phyloP scores from a whole-genome alignment of 164 flowering plant genomes.

The Protea cynaroides region DNA sequence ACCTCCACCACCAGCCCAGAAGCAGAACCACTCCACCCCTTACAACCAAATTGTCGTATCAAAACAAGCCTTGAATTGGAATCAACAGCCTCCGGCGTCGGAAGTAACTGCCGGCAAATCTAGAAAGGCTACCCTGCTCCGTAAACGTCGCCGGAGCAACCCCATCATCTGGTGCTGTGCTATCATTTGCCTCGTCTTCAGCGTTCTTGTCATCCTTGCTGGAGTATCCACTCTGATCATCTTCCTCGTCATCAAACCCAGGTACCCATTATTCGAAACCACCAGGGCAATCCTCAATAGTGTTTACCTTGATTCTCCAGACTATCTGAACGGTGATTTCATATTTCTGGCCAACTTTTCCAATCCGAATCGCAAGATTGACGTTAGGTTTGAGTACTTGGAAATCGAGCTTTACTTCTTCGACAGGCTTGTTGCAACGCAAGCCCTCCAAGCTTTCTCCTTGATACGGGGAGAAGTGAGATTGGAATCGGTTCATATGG shows the following conservation, averaged over 20 bases:
- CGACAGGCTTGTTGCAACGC: constrained; percentile 50
- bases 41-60: constrained; percentile 29
- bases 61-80: constrained; percentile 13
- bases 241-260: constrained; percentile 53
- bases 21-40: constrained; percentile 23
- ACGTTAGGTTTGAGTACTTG: constrained; percentile 45
- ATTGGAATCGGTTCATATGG: constrained; percentile 43
- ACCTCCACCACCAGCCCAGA: constrained; percentile 27
- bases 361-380: constrained; percentile 63
- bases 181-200: constrained; percentile 49
- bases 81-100: constrained; percentile 13
- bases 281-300: constrained; percentile 49
- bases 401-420: constrained; percentile 52
- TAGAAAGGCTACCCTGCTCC: constrained; percentile 24
- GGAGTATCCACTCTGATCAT: constrained; percentile 53
- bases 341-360: constrained; percentile 65
- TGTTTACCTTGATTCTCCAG: constrained; percentile 67
- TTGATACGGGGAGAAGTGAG: constrained; percentile 41
- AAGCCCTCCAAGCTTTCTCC: constrained; percentile 47
- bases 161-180: constrained; percentile 55
- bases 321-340: constrained; percentile 58
- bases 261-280: constrained; percentile 46
- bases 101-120: constrained; percentile 6
- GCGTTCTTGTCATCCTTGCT: constrained; percentile 55
- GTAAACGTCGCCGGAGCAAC: constrained; percentile 48